These are phyloP conservation scores for Phaeomoniella chlamydospora DNA, from an alignment of 2,329 filamentous ascomycete genomes.

Conservation along the genomic window DNA sequence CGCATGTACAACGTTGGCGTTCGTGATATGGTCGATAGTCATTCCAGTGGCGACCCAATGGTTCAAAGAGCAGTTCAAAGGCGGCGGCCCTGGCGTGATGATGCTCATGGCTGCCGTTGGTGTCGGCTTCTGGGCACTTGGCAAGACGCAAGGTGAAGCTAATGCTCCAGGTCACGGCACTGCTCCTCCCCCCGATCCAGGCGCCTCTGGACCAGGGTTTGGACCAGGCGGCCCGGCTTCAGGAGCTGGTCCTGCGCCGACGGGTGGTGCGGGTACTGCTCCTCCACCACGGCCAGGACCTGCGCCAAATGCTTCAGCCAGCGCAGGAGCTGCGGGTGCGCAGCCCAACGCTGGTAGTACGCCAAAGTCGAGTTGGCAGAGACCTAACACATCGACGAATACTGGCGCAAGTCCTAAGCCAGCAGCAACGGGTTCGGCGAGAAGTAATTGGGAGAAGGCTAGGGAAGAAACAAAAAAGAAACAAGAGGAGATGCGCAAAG, in stretches of 20 bases:
- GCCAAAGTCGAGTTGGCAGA: conserved; percentile 13
- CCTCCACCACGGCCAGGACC: conserved; percentile 1
- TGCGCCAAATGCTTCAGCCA: not conserved
- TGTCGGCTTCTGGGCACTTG: conserved; percentile 63
- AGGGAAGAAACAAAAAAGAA: conserved; percentile 13
- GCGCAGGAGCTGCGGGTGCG: not conserved
- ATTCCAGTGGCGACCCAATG: conserved; percentile 61
- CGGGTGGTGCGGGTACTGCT: conserved; percentile 1
- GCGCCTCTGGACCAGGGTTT: conserved; percentile 3
- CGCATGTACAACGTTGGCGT: conserved; percentile 56
- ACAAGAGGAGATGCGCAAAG: conserved; percentile 12
- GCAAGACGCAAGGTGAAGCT: conserved; percentile 45
- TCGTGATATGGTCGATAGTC: conserved; percentile 58
- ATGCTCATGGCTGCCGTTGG: conserved; percentile 60
- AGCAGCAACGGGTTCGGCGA: conserved; percentile 7
- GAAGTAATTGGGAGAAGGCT: conserved; percentile 14
- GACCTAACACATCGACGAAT: conserved; percentile 5
- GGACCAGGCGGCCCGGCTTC: not conserved
- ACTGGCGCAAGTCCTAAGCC: conserved; percentile 8
- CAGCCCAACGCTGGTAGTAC: conserved; percentile 4
- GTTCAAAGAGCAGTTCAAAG: conserved; percentile 55
- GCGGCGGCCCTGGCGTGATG: conserved; percentile 59
- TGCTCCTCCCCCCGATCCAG: conserved; percentile 2
- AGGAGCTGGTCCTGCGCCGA: not conserved
- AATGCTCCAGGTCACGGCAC: conserved; percentile 2